Evolutionary conservation across 495 filamentous ascomycete genomes (phyloP).

Genomic region (Neurospora tetraspora): DNA sequence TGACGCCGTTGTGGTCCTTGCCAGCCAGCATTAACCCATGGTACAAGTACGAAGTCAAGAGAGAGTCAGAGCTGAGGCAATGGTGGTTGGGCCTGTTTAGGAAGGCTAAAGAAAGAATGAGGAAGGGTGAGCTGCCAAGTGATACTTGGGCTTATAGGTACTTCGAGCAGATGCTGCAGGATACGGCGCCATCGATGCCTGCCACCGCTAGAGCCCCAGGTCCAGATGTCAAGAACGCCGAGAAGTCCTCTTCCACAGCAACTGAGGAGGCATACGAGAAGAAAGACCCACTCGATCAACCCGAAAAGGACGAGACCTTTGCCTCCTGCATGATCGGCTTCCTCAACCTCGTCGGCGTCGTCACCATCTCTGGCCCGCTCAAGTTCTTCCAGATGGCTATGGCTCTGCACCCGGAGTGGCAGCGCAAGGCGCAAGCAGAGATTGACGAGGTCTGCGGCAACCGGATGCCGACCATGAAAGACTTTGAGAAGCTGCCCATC

Average conservation of each 20-base stretch:
- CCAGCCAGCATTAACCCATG: constrained; percentile 33
- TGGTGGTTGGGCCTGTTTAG: constrained; percentile 37
- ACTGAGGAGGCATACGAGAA: constrained; percentile 12
- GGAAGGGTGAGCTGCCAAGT: constrained; percentile 25
- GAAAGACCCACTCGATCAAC: constrained; percentile 26
- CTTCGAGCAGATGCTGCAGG: constrained; percentile 29
- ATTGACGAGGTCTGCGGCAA: constrained; percentile 49
- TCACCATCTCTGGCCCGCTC: constrained; percentile 37
- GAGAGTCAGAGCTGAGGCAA: constrained; percentile 29
- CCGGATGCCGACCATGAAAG: constrained; percentile 36
- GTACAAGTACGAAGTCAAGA: constrained; percentile 33
- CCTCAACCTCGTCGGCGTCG: constrained; percentile 36
- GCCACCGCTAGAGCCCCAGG: not conserved
- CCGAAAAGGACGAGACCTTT: constrained; percentile 31
- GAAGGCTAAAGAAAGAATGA: constrained; percentile 29
- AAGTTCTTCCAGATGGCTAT: constrained; percentile 42
- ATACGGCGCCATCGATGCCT: not conserved
- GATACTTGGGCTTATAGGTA: constrained; percentile 39
- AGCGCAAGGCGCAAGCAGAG: constrained; percentile 44
- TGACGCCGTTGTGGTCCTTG: constrained; percentile 35
- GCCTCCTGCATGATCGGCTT: constrained; percentile 41
- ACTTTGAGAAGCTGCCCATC: constrained; percentile 37
- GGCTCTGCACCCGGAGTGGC: constrained; percentile 36
- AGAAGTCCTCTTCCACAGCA: not conserved
- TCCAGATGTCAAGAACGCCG: not conserved